Evolutionary conservation across 306 rosid species (phyloP).

Genomic region (Astragalus membranaceus): DNA sequence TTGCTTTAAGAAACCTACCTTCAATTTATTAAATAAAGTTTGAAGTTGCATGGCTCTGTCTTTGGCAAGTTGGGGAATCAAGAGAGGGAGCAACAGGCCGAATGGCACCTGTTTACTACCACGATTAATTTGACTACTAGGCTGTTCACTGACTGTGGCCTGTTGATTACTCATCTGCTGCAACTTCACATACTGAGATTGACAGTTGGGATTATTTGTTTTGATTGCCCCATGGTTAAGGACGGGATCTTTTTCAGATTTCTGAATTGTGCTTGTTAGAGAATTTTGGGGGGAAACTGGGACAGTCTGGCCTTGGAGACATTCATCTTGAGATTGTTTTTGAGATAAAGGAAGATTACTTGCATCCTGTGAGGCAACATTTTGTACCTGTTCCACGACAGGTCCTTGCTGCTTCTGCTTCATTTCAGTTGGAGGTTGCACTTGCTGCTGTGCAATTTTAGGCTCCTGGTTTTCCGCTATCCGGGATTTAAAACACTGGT

Average conservation of each 20-base stretch:
- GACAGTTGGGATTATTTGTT: slow-evolving; percentile 39
- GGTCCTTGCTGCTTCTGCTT: slow-evolving; percentile 48
- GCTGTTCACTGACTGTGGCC: slow-evolving; percentile 54
- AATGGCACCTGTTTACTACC: slow-evolving; percentile 68
- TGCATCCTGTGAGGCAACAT: slow-evolving; percentile 37
- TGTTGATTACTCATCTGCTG: slow-evolving; percentile 96
- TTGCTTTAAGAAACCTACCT: slow-evolving; percentile 38
- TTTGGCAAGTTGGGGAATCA: slow-evolving; percentile 75
- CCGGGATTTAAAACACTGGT: too few species aligned
- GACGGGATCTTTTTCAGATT: slow-evolving; percentile 43
- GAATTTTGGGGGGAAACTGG: slow-evolving; percentile 49
- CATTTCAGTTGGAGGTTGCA: slow-evolving; percentile 48
- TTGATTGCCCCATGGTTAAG: slow-evolving; percentile 40
- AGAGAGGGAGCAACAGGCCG: slow-evolving; percentile 65
- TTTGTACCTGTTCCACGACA: slow-evolving; percentile 37
- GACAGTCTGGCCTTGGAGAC: slow-evolving; percentile 34
- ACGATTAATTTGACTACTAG: slow-evolving; percentile 47
- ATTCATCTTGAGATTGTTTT: slow-evolving; percentile 53
- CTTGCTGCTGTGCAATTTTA: slow-evolving; percentile 41
- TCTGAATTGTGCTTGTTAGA: slow-evolving; percentile 39
- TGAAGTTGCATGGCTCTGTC: slow-evolving; percentile 82
- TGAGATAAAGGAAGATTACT: slow-evolving; percentile 33
- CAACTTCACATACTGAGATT: slow-evolving; percentile 74
- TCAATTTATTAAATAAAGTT: slow-evolving; percentile 59
- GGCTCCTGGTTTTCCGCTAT: slow-evolving; percentile 50